A percentile compares a stretch with the other conserved stretches of the same genome.
Evolutionary conservation across 1,284 basidiomycete genomes (phyloP).

Genomic region (Phellinidium pouzarii): DNA sequence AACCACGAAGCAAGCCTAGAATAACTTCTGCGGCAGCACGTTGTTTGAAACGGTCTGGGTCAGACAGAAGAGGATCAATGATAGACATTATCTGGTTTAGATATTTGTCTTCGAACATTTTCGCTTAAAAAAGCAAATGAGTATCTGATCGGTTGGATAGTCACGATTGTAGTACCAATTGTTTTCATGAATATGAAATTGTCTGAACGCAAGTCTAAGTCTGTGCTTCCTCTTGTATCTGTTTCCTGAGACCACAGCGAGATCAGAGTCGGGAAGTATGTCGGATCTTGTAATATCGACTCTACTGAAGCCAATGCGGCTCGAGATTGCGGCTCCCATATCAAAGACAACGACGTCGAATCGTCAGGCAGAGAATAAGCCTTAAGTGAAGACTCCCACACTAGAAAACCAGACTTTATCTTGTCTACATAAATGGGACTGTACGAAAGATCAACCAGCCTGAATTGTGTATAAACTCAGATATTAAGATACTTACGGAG

Average conservation of each 20-base stretch:
- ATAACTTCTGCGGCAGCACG: slow-evolving; percentile 86
- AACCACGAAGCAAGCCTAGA: slow-evolving; percentile 61
- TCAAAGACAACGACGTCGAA: slow-evolving; percentile 39
- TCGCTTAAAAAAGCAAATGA: slow-evolving; percentile 37
- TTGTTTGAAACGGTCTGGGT: slow-evolving; percentile 85
- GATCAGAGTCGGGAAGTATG: slow-evolving; percentile 59
- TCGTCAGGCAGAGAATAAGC: slow-evolving; percentile 52
- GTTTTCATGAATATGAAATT: slow-evolving; percentile 65
- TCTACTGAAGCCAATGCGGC: slow-evolving; percentile 56
- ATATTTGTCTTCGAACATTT: slow-evolving; percentile 54
- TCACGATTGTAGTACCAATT: slow-evolving; percentile 40
- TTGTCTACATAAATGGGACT: slow-evolving; percentile 67
- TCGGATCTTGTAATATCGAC: slow-evolving; percentile 39
- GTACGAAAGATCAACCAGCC: neutral
- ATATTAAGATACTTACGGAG: slow-evolving; percentile 22
- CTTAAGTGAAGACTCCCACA: slow-evolving; percentile 71
- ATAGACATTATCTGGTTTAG: slow-evolving; percentile 47
- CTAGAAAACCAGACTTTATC: slow-evolving; percentile 77
- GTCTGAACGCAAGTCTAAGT: slow-evolving; percentile 50
- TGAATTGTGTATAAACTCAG: neutral
- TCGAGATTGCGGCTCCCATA: slow-evolving; percentile 62
- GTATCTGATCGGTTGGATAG: slow-evolving; percentile 14
- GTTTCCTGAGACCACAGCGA: slow-evolving; percentile 70
- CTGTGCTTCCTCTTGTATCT: slow-evolving; percentile 38
- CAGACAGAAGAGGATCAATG: slow-evolving; percentile 57